Base-by-base conservation (phyloP, 148 eudicot genomes). In the Rhododendron henanense region DNA sequence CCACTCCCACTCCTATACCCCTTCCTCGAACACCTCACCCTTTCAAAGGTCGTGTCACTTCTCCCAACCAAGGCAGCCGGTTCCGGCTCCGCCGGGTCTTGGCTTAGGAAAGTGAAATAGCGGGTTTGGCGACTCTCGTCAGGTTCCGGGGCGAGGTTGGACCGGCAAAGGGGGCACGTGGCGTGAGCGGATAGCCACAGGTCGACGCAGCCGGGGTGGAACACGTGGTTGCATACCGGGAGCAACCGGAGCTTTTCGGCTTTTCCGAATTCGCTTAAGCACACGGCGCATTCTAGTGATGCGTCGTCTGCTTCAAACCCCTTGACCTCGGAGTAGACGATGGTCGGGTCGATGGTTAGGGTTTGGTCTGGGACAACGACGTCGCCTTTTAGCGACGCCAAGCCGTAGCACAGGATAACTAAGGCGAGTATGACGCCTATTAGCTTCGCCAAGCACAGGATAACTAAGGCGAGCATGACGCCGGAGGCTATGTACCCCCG, bases 101-200 rank as follows among this genome's bases (percentile, higher is more conserved):
- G 51, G 11, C 11, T 48, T 0, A 48, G 10, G 2, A 10, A 10
- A 48, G 51, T 9, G 8, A 48, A 48, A 48, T 35, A 35, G 37
- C 37, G 37, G 37, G 37, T 35, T 35, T 35, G 37, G 37, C 51
- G 10, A 9, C 9, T 7, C 6, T 45, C 11, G 63, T 18, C 8
- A 0, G 7, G 63, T 5, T 57, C 18, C 5, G 63, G 63, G 63
- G 1, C 23, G 2, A 87, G 80, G 55, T 74, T 86, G 10, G 91
- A 91, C 3, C 92, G 85, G 51, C 95, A 93, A 10, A 91, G 87
- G 1, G 95, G 95, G 77, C 95, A 93, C 14, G 94, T 92, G 85
- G 83, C 84, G 48, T 90, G 90, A 35, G 85, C 31, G 3, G 76
- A 77, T 1, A 93, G 84, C 95, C 95, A 93, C 0, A 87, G 89